A percentile compares a stretch with the other conserved stretches of the same genome.
Evolutionary conservation across 2,329 filamentous ascomycete genomes (phyloP).

Genomic region (Cladosporium sp.): DNA sequence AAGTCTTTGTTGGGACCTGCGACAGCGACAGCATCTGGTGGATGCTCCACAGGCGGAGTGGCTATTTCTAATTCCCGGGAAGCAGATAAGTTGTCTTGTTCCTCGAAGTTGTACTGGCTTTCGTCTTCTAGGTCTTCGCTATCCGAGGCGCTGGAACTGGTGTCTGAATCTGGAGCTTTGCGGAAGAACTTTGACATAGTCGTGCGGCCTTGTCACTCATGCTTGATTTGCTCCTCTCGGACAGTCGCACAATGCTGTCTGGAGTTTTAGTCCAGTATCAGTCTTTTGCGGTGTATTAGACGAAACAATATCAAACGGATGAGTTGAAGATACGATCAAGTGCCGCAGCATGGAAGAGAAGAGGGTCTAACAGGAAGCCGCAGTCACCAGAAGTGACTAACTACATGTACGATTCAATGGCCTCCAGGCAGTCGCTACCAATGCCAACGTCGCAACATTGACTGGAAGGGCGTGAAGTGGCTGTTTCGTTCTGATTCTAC

Average conservation of each 20-base stretch:
- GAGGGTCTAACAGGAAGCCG: neutral
- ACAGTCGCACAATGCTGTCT: neutral
- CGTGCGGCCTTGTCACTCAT: conserved; percentile 1
- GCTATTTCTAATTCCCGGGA: conserved; percentile 1
- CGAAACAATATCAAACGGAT: neutral
- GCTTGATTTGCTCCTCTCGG: neutral
- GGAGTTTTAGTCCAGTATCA: neutral
- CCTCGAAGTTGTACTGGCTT: neutral
- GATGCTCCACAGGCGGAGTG: neutral
- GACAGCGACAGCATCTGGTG: neutral
- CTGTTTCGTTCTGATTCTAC: neutral
- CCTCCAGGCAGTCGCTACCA: neutral
- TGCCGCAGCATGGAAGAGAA: neutral
- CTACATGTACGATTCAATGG: neutral
- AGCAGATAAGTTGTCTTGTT: neutral
- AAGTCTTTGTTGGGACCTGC: conserved; percentile 28
- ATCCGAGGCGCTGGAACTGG: conserved; percentile 10
- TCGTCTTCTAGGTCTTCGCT: neutral
- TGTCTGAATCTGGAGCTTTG: conserved; percentile 4
- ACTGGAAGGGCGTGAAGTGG: neutral
- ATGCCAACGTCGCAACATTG: conserved; percentile 6
- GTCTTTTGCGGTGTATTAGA: neutral
- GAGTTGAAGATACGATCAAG: neutral
- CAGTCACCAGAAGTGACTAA: neutral
- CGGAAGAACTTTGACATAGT: conserved; percentile 15